Evolutionary conservation across 805 yeast genomes (phyloP).

Genomic region (Torulaspora franciscae): DNA sequence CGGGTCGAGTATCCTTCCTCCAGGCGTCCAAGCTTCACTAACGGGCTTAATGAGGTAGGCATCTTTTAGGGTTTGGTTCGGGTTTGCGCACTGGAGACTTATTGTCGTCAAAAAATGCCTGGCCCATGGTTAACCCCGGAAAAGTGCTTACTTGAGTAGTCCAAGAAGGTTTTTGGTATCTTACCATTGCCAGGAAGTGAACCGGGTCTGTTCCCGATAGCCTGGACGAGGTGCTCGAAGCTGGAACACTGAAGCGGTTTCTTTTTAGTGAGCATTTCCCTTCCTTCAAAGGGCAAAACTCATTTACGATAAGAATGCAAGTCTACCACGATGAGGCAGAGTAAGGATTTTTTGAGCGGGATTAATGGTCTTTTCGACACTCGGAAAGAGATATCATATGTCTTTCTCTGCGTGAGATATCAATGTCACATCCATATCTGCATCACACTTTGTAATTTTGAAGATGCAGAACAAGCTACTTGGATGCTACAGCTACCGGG

Average conservation of each 20-base stretch:
- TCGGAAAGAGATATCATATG: slow-evolving; percentile 1
- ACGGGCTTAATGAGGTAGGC: not conserved
- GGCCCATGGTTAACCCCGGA: slow-evolving; percentile 14
- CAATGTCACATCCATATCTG: slow-evolving; percentile 4
- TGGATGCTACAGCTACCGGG: not conserved
- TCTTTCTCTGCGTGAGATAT: not conserved
- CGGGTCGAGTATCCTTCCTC: not conserved
- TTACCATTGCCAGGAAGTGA: not conserved
- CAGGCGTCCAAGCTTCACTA: not conserved
- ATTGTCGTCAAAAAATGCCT: slow-evolving; percentile 5
- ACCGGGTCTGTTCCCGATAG: not conserved
- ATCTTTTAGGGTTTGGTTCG: slow-evolving; percentile 13
- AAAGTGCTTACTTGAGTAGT: not conserved
- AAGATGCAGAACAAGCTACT: slow-evolving; percentile 1
- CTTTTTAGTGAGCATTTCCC: slow-evolving; percentile 16
- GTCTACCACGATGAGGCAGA: not conserved
- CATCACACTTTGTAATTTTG: slow-evolving; percentile 8
- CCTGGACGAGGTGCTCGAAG: not conserved
- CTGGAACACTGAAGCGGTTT: slow-evolving; percentile 4
- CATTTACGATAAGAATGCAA: slow-evolving; percentile 7
- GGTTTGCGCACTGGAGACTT: slow-evolving; percentile 11
- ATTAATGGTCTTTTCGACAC: not conserved
- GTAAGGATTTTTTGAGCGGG: not conserved
- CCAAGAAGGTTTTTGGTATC: not conserved
- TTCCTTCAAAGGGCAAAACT: slow-evolving; percentile 14